Base-by-base conservation (phyloP, 2,329 filamentous ascomycete genomes). In the Verticillium zaregamsianum region DNA sequence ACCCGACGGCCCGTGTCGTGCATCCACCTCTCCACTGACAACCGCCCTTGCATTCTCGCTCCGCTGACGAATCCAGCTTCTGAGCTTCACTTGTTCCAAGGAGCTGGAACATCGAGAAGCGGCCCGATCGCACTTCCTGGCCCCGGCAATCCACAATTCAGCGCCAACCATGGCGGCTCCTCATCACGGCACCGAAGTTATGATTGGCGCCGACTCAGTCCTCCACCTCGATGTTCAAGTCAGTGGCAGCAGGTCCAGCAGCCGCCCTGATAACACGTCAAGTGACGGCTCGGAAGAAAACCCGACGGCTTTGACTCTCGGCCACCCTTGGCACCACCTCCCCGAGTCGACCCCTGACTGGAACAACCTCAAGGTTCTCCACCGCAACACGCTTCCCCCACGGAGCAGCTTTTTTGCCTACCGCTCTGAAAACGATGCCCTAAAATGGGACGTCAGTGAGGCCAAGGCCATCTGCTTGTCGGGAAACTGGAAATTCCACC, bases 351-450 rank as follows among this genome's bases (percentile, higher is more conserved):
- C 54, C 54, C 85, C 85, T 0, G 84, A 87, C 69, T 88, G 85
- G 85, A 85, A 81, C 70, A 87, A 88, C 67, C 78, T 86, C 58
- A 68, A 76, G 3, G 74, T 88, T 35, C 74, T 87, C 25, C 85
- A 87, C 69, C 79, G 76, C 64, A 85, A 85, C 66, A 86, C 82
- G 0, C 73, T 87, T 9, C 77, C 81, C 45, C 80, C 83, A 3
- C 79, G 85, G 39, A 77, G 83, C 20, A 78, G 83, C 66, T 87
- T 87, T 71, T 80, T 82, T 69, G 72, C 81, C 57, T 87, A 85
- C 66, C 68, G 73, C 32, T 78, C 73, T 14, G 75, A 78, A 39
- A 66, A 76, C 2, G 78, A 83, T 68, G 85, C 85, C 11, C 70
- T 87, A 14, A 70, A 71, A 20, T 70, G 71, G 49, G 76, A 82